Base-by-base conservation (phyloP, 306 rosid genomes). In the Prunus padus region DNA sequence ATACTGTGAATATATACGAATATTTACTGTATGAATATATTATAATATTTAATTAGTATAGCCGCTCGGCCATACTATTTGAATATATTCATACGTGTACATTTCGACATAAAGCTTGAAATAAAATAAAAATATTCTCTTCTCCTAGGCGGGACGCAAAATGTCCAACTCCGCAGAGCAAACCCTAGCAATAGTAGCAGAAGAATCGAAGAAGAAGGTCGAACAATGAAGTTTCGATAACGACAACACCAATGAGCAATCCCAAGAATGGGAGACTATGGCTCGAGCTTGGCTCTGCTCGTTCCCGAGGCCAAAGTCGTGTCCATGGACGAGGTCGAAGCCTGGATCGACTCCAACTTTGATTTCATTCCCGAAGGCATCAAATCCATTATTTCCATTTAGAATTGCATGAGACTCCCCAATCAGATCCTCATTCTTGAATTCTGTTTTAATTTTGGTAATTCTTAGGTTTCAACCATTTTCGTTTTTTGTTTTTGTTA, bases 271-370 rank as follows among this genome's bases (percentile, higher is more conserved):
- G 96, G 99, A 87, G 59, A 90, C 89, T 13, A 95, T 95, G 99
- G 99, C 99, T 16, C 93, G 89, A 19, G 97, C 99, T 31, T 95
- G 99, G 99, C 85, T 92, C 49, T 73, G 83, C 61, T 92, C 92
- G 10, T 95, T 95, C 72, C 97, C 0, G 97, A 89, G 59, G 88
- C 97, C 46, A 92, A 85, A 71, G 97, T 89, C 42, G 95, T 91
- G 16, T 85, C 83, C 81, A 86, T 89, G 91, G 80, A 67, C 30
- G 97, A 95, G 77, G 97, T 95, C 18, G 97, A 95, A 81, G 88
- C 97, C 3, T 95, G 98, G 97, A 82, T 95, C 65, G 97, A 92
- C 62, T 77, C 96, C 68, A 95, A 95, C 76, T 81, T 76, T 72
- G 80, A 71, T 20, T 87, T 96, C 80, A 69, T 95, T 18, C 97